Conservation (phyloP, 2,329 filamentous ascomycete species). For the Pezicula carpinea region DNA sequence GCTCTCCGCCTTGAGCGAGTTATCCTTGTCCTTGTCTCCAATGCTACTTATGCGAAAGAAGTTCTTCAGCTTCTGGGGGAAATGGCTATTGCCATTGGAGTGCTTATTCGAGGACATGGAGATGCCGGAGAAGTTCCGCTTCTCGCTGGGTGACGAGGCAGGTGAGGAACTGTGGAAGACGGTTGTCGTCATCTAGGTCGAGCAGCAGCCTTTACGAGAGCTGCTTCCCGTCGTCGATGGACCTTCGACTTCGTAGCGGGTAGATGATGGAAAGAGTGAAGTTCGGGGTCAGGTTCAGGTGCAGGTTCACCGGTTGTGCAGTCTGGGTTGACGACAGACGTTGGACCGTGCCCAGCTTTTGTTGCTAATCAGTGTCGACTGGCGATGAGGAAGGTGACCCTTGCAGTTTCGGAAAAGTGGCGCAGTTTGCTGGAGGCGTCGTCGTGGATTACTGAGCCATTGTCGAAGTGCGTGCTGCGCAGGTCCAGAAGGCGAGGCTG, state of each 20-base stretch:
- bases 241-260: neutral
- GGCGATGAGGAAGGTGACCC: neutral
- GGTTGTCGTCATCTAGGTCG: conserved; percentile 25
- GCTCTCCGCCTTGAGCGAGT: conserved; percentile 26
- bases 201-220: conserved; percentile 23
- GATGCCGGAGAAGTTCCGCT: conserved; percentile 26
- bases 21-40: conserved; percentile 35
- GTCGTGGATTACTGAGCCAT: neutral
- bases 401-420: conserved; percentile 3
- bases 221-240: conserved; percentile 16
- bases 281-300: neutral
- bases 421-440: neutral
- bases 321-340: neutral
- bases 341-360: neutral
- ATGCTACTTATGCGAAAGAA: conserved; percentile 65
- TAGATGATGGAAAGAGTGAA: conserved; percentile 3
- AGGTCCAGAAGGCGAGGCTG: neutral
- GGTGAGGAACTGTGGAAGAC: conserved; percentile 23
- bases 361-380: neutral
- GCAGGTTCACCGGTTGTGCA: neutral
- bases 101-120: conserved; percentile 44
- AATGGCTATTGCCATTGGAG: conserved; percentile 49
- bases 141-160: conserved; percentile 25
- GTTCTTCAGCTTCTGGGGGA: conserved; percentile 65
- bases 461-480: neutral